Percentiles rank a stretch among this genome's conserved stretches.
Evolutionary conservation across 106 monocot genomes (phyloP).

Genomic region (Phalaenopsis aphrodite): DNA sequence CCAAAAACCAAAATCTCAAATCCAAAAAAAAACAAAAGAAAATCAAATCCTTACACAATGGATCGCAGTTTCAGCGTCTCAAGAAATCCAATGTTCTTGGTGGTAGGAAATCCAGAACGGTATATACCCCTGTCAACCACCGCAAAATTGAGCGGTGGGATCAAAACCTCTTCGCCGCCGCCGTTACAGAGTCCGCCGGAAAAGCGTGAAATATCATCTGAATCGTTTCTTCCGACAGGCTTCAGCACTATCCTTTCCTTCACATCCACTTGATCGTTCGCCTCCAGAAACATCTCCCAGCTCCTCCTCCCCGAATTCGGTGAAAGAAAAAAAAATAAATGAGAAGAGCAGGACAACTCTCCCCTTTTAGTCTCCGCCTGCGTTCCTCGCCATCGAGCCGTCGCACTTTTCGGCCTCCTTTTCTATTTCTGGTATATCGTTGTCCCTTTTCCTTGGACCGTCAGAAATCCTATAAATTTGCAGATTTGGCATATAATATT

Average conservation of each 20-base stretch:
- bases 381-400: not conserved
- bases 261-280: not conserved
- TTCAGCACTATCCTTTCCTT: not conserved
- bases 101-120: slow-evolving; percentile 56
- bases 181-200: not conserved
- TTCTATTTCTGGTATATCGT: not conserved
- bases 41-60: slow-evolving; percentile 36
- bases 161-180: not conserved
- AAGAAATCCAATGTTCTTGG: slow-evolving; percentile 58
- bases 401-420: not conserved
- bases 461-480: too few relatives aligned
- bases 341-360: not conserved
- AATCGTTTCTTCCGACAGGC: not conserved
- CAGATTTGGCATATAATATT: too few relatives aligned
- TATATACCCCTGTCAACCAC: slow-evolving; percentile 70
- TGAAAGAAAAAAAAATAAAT: not conserved
- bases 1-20: not conserved
- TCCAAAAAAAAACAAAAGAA: not conserved
- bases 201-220: not conserved
- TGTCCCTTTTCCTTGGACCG: not conserved
- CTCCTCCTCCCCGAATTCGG: not conserved
- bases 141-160: slow-evolving; percentile 66
- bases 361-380: not conserved
- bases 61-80: slow-evolving; percentile 45
- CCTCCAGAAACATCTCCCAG: not conserved